phyloP scores from a whole-genome alignment of 352 stramenopile species.

The Phytophthora meadii region DNA sequence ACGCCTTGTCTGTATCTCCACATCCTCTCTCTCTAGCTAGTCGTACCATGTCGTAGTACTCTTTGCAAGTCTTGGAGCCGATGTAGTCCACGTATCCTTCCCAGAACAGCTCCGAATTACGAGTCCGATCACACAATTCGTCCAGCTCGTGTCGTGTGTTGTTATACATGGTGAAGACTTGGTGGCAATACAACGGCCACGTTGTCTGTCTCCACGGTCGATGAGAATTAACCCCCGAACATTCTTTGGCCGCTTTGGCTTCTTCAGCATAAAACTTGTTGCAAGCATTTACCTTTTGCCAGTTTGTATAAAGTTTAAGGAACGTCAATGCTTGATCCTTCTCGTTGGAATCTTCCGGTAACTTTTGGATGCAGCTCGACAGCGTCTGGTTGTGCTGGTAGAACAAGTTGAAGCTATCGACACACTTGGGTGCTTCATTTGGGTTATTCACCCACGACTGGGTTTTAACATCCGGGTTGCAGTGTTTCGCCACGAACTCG shows the following conservation, averaged over 20 bases:
- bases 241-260: conserved; percentile 51
- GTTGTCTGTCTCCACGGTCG: conserved; percentile 53
- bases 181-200: conserved; percentile 65
- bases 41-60: conserved; percentile 65
- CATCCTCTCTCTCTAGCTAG: conserved; percentile 39
- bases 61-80: conserved; percentile 56
- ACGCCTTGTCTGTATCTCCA: conserved; percentile 12
- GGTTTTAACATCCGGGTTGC: conserved; percentile 25
- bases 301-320: conserved; percentile 49
- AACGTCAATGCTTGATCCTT: conserved; percentile 39
- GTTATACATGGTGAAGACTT: conserved; percentile 65
- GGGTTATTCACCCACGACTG: conserved; percentile 2
- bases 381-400: conserved; percentile 49
- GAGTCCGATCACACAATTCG: conserved; percentile 47
- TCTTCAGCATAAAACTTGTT: conserved; percentile 62
- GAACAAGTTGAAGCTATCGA: conserved; percentile 63
- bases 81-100: conserved; percentile 68
- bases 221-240: conserved; percentile 45
- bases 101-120: conserved; percentile 61
- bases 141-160: conserved; percentile 53
- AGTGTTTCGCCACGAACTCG: conserved; percentile 49
- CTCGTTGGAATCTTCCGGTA: conserved; percentile 11
- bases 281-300: conserved; percentile 57
- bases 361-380: conserved; percentile 39
- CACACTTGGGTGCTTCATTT: conserved; percentile 34